Evolutionary conservation across 2,329 filamentous ascomycete genomes (phyloP), one percentile per base, ranked within the genome.

Genomic region (Graphilbum fragrans): DNA sequence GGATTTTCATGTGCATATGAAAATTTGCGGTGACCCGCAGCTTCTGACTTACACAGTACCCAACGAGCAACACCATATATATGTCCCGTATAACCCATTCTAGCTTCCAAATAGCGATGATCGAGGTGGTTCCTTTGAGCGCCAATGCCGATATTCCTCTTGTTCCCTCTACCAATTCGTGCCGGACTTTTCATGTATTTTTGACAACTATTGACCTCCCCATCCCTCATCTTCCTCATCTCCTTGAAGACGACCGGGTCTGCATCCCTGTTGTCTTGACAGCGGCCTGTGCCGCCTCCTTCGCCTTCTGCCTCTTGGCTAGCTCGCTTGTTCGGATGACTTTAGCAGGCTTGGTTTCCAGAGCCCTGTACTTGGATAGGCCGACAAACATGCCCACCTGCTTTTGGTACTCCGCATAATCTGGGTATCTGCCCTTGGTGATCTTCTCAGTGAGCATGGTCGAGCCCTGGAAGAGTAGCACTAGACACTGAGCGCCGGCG

Each of bases 361-460:
- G 61, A 12, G 63, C 49, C 48, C 57, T 56, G 51, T 74, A 77
- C 1, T 63, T 56, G 11, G 23, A 32, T 11, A 70, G 39, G 4
- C 64, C 59, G 39, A 95, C 60, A 56, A 95, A 94, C 59, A 77
- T 86, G 46, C 83, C 82, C 4, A 96, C 86, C 43, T 80, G 72
- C 50, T 73, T 69, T 65, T 94, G 86, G 57, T 98, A 98, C 23
- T 82, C 68, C 49, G 69, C 69, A 60, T 98, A 98, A 52, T 94
- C 86, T 0, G 83, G 70, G 57, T 98, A 98, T 59, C 96, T 98
- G 41, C 70, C 66, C 3, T 77, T 63, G 2, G 81, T 88, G 50
- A 96, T 82, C 35, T 69, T 55, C 63, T 98, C 92, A 0, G 92
- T 96, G 33, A 98, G 71, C 66, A 74, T 80, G 0, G 88, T 94